Percentiles rank a stretch among this genome's conserved stretches.
Evolutionary conservation across 352 stramenopile species (phyloP).

Genomic region (Phytopythium sindhum): DNA sequence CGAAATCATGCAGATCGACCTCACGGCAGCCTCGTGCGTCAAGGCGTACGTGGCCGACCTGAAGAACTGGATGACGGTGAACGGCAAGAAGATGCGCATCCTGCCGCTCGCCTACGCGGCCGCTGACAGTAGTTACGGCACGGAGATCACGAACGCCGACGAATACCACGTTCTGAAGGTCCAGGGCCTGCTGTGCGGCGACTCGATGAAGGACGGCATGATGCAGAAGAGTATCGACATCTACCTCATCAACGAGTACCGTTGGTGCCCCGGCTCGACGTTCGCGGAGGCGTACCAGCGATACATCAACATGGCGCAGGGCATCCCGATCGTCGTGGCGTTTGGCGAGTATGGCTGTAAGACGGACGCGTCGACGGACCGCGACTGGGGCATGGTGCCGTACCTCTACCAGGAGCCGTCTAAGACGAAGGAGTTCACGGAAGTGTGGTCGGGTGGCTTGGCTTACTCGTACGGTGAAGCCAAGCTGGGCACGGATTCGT

Average conservation of each 20-base stretch:
- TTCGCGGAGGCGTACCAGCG: constrained; percentile 71
- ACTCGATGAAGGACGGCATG: constrained; percentile 78
- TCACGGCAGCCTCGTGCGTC: constrained; percentile 73
- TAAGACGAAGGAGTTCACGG: constrained; percentile 61
- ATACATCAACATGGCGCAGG: constrained; percentile 67
- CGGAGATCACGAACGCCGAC: constrained; percentile 52
- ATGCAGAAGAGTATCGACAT: constrained; percentile 86
- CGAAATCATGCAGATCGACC: constrained; percentile 84
- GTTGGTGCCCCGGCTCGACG: constrained; percentile 70
- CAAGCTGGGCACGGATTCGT: constrained; percentile 58
- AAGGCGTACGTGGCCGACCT: constrained; percentile 82
- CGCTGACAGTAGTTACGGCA: constrained; percentile 70
- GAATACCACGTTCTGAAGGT: constrained; percentile 82
- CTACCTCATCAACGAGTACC: constrained; percentile 88
- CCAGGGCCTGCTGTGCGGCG: constrained; percentile 80
- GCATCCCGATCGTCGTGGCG: constrained; percentile 75
- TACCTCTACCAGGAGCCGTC: constrained; percentile 76
- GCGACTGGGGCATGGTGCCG: constrained; percentile 74
- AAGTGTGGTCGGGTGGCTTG: constrained; percentile 79
- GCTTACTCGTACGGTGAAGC: constrained; percentile 87
- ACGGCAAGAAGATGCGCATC: constrained; percentile 80
- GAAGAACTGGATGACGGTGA: constrained; percentile 87
- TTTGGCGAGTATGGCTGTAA: constrained; percentile 85
- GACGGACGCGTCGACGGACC: constrained; percentile 31
- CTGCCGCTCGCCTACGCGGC: constrained; percentile 78